Conservation (phyloP, 2,329 filamentous ascomycete species). For the Venturia asperata region DNA sequence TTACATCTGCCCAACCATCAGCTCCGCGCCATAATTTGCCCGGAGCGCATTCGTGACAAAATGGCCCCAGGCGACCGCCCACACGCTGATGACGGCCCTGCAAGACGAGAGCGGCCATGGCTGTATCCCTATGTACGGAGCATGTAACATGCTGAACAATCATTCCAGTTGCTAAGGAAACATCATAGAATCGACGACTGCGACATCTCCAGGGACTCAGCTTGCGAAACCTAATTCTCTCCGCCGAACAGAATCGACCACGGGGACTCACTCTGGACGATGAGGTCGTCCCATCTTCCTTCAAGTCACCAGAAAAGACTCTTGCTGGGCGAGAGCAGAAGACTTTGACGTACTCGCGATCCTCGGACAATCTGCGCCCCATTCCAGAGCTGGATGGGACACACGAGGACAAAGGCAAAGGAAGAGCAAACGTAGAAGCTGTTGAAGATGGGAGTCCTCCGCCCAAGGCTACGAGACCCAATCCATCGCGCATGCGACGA, state of each 20-base stretch:
- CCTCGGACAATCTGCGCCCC: conserved; percentile 47
- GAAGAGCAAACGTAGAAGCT: conserved; percentile 24
- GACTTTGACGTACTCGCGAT: conserved; percentile 51
- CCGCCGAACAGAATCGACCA: conserved; percentile 40
- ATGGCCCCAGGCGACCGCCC: conserved; percentile 7
- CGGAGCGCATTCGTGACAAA: conserved; percentile 2
- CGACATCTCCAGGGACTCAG: conserved; percentile 83
- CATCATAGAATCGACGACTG: conserved; percentile 68
- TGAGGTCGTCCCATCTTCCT: conserved; percentile 60
- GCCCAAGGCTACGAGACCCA: conserved; percentile 21
- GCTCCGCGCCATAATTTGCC: not conserved
- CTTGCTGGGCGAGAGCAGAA: conserved; percentile 45
- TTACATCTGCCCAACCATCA: not conserved
- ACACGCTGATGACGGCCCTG: not conserved
- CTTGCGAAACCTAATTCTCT: conserved; percentile 75
- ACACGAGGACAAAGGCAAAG: conserved; percentile 13
- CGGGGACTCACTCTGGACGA: conserved; percentile 64
- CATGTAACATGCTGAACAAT: conserved; percentile 5
- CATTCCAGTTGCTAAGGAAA: conserved; percentile 10
- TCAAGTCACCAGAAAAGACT: conserved; percentile 62
- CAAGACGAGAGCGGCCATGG: conserved; percentile 42
- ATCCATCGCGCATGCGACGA: conserved; percentile 34
- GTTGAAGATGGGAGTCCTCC: conserved; percentile 24
- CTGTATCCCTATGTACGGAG: conserved; percentile 45
- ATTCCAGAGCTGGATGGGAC: conserved; percentile 28